Conservation (phyloP, 2,329 filamentous ascomycete species). For the Cladorrhinum sp. region DNA sequence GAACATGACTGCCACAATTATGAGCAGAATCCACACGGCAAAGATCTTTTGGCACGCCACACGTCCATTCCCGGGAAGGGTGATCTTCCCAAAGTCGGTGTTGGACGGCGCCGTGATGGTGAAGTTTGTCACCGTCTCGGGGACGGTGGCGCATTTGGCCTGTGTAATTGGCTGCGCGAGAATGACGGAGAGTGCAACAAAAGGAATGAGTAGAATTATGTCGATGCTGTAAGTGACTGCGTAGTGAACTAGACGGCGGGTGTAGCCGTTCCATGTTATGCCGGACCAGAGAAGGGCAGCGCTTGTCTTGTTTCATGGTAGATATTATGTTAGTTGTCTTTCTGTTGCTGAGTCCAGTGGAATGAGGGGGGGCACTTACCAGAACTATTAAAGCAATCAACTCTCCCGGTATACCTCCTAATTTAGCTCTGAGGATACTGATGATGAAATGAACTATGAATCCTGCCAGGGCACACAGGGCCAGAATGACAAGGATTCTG, state of each 20-base stretch:
- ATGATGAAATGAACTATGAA: conserved; percentile 80
- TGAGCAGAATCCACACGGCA: conserved; percentile 80
- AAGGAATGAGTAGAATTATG: conserved; percentile 66
- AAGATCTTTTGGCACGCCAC: conserved; percentile 80
- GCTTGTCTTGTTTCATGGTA: conserved; percentile 61
- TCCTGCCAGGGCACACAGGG: conserved; percentile 74
- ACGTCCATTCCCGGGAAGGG: conserved; percentile 51
- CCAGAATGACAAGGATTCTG: conserved; percentile 67
- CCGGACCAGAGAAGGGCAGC: conserved; percentile 75
- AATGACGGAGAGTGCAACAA: conserved; percentile 72
- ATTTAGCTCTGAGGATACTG: conserved; percentile 32
- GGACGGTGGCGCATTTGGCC: conserved; percentile 63
- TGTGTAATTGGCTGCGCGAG: conserved; percentile 79
- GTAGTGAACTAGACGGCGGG: conserved; percentile 71
- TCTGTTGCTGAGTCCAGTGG: not conserved
- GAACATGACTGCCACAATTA: conserved; percentile 72
- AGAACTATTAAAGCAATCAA: conserved; percentile 71
- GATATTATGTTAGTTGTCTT: conserved; percentile 20
- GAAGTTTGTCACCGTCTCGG: conserved; percentile 20
- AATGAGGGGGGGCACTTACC: conserved; percentile 52
- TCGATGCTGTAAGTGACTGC: conserved; percentile 67
- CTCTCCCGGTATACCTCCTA: not conserved
- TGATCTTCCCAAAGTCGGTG: conserved; percentile 40
- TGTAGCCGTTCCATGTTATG: conserved; percentile 45
- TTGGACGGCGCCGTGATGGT: conserved; percentile 44